Evolutionary conservation across 2,329 filamentous ascomycete genomes (phyloP), one percentile per base, ranked within the genome.

Genomic region (Anthostomella pinea): DNA sequence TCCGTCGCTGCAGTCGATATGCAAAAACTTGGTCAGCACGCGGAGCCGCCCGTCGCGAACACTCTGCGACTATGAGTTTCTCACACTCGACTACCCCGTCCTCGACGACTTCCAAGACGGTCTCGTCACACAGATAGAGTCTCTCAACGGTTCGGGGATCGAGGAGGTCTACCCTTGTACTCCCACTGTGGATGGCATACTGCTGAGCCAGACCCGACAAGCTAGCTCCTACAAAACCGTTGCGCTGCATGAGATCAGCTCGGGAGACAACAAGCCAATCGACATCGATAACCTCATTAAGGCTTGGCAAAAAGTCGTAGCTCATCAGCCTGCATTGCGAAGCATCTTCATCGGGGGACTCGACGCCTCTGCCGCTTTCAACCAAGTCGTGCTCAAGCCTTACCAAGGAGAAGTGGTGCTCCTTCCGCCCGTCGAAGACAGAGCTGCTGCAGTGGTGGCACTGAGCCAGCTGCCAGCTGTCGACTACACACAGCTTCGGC

Each of bases 111-210:
- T 43, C 24, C n/a, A n/a, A n/a, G n/a, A n/a, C n/a, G 30, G 7
- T 5, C 7, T 43, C 5, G 18, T 20, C 3, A 2, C 23, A 6
- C 24, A 18, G 6, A 17, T 40, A 6, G 7, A 13, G 11, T 8
- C 24, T n/a, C n/a, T n/a, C 18, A 18, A 10, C 3, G 34, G 30
- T 24, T 9, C 26, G 3, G 35, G 39, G 14, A 30, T 39, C 13
- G 35, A 43, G 13, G 40, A 43, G 8, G 40, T 24, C 13, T 39
- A 33, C 21, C 25, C 22, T 5, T 43, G 40, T 21, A 29, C 39
- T 13, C 28, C 39, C 3, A 36, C 33, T 2, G 35, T 38, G 23
- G 24, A 43, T 4, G 35, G 39, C 3, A 25, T 43, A 2, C 13
- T 43, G 13, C 27, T 39, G 10, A 31, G 30, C 6, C 35, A 33